phyloP scores from a whole-genome alignment of 2,329 filamentous ascomycete species.

The Apiospora arundinis region DNA sequence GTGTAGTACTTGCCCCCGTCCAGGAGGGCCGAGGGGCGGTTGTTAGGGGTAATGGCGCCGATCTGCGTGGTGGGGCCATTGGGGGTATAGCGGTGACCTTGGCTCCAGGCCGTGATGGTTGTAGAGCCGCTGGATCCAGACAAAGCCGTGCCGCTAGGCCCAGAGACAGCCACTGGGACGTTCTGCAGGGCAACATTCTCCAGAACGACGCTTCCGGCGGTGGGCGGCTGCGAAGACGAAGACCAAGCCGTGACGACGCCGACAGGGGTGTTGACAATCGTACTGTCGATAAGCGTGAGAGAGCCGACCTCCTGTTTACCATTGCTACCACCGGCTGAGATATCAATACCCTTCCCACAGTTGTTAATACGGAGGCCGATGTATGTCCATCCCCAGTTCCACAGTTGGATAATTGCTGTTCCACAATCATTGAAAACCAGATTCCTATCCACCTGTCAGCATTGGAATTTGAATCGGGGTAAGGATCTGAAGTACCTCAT shows the following conservation, averaged over 20 bases:
- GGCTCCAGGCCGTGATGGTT: slow-evolving; percentile 66
- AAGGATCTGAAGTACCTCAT: slow-evolving; percentile 43
- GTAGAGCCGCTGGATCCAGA: slow-evolving; percentile 60
- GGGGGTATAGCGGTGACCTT: slow-evolving; percentile 68
- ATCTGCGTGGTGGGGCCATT: slow-evolving; percentile 51
- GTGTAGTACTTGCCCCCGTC: slow-evolving; percentile 58
- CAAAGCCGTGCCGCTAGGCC: slow-evolving; percentile 54
- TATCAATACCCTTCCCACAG: slow-evolving; percentile 64
- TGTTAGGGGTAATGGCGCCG: slow-evolving; percentile 51
- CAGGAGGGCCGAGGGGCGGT: slow-evolving; percentile 60
- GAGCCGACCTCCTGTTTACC: slow-evolving; percentile 69
- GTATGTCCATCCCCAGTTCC: slow-evolving; percentile 78
- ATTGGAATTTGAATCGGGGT: not conserved
- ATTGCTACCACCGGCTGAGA: slow-evolving; percentile 54
- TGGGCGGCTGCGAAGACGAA: slow-evolving; percentile 42
- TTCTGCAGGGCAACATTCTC: slow-evolving; percentile 50
- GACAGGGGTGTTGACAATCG: slow-evolving; percentile 65
- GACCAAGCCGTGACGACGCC: slow-evolving; percentile 70
- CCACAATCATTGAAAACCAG: slow-evolving; percentile 69
- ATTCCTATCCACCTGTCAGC: slow-evolving; percentile 48
- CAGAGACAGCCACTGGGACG: slow-evolving; percentile 47
- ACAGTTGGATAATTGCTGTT: slow-evolving; percentile 71
- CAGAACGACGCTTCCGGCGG: slow-evolving; percentile 65
- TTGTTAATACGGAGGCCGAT: slow-evolving; percentile 35
- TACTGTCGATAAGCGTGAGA: slow-evolving; percentile 73